Percentiles rank a stretch among this genome's conserved stretches.
Evolutionary conservation across 2,329 filamentous ascomycete genomes (phyloP).

Genomic region (Sphaerulina musiva): DNA sequence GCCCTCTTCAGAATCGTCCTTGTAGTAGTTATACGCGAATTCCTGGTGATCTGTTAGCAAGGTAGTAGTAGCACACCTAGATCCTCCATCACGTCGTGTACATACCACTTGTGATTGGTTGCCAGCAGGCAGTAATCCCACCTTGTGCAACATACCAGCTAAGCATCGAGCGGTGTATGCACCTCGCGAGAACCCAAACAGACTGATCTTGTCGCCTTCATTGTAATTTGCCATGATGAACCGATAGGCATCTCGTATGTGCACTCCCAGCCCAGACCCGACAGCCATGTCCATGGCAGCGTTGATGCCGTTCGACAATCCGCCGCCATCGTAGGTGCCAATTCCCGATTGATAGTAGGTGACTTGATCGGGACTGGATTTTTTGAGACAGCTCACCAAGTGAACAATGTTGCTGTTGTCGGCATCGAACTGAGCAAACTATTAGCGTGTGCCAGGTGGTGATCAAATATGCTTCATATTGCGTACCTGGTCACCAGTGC

Average conservation of each 20-base stretch:
- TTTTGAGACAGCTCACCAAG: constrained; percentile 41
- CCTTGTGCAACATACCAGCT: constrained; percentile 41
- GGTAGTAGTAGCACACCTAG: background rate
- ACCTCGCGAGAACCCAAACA: constrained; percentile 20
- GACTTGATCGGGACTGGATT: constrained; percentile 36
- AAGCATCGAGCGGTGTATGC: constrained; percentile 49
- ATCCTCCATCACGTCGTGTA: background rate
- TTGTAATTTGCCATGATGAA: constrained; percentile 34
- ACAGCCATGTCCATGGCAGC: constrained; percentile 42
- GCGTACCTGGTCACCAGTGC: constrained; percentile 38
- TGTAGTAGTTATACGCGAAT: constrained; percentile 44
- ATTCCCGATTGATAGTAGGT: constrained; percentile 43
- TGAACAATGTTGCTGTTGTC: constrained; percentile 45
- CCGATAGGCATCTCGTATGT: constrained; percentile 39
- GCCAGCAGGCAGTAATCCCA: constrained; percentile 33
- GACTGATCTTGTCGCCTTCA: constrained; percentile 18
- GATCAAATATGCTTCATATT: background rate
- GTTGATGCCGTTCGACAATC: constrained; percentile 36
- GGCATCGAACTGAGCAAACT: constrained; percentile 31
- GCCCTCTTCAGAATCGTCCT: constrained; percentile 36
- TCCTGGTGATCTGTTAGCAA: constrained; percentile 7
- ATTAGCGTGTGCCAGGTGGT: background rate
- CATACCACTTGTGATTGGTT: constrained; percentile 34
- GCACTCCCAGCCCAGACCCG: constrained; percentile 38
- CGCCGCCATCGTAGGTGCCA: constrained; percentile 40